Conservation (phyloP, 108 stramenopile genomes). For the Pseudonitzschia multiseries region DNA sequence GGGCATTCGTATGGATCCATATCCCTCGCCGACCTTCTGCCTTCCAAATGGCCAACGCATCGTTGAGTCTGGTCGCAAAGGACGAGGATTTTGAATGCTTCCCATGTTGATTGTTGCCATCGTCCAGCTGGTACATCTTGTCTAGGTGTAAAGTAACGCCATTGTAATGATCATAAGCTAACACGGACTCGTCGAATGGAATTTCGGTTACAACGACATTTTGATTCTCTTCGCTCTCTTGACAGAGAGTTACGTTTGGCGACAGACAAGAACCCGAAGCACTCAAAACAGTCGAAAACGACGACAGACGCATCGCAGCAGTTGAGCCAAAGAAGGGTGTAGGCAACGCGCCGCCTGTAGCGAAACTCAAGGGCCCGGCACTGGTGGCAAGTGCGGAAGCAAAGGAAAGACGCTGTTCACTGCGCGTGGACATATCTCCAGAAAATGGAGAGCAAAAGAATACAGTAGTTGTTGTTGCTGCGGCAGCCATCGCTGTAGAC, state of each 20-base stretch:
- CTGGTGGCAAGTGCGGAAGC: neutral
- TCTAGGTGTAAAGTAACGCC: constrained; percentile 65
- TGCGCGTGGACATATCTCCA: neutral
- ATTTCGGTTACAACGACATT: neutral
- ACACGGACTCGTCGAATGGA: constrained; percentile 55
- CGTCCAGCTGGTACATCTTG: neutral
- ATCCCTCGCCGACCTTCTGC: constrained; percentile 58
- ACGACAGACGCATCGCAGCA: neutral
- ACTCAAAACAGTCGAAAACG: neutral
- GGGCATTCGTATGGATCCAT: constrained; percentile 64
- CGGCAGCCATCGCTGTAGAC: neutral
- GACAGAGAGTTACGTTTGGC: neutral
- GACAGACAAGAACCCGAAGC: neutral
- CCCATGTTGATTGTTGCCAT: neutral
- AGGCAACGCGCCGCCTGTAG: neutral
- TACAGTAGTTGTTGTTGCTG: constrained; percentile 13
- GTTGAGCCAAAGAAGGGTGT: neutral
- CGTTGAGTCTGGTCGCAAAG: constrained; percentile 21
- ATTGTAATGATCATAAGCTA: constrained; percentile 68
- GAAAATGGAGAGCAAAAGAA: neutral
- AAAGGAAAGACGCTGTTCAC: neutral
- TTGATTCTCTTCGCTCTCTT: neutral
- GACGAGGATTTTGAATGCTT: no score
- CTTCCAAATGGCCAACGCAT: constrained; percentile 48
- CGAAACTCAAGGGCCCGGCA: no score